Evolutionary conservation across 2,329 filamentous ascomycete genomes (phyloP), one percentile per base, ranked within the genome.

Genomic region (Aspergillus carbonarius): DNA sequence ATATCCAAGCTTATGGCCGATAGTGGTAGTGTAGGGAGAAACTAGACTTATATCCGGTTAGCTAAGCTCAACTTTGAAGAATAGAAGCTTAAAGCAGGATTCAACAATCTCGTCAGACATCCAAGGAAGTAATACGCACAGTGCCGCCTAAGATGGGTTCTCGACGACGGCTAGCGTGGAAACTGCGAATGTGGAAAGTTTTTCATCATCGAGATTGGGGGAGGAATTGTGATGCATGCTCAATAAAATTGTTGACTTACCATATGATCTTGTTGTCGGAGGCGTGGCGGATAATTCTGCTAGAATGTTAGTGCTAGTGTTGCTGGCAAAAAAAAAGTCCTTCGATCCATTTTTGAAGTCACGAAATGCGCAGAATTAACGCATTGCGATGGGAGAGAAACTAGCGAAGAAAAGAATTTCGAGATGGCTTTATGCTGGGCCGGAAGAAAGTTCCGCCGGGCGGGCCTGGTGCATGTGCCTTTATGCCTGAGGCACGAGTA

Each of bases 121-220:
- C 72, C 72, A 74, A 74, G 72, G 72, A 74, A 74, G 72, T 69
- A 66, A 64, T 69, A 66, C 72, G 71, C 70, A 66, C 72, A 74
- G 57, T 59, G 68, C 66, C 68, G 68, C 68, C 71, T 48, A 13
- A 60, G 62, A 70, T 71, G 66, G 71, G 71, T 73, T 72, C 68
- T 70, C 57, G 68, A 57, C 70, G 70, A 72, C 68, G 70, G 62
- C 72, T 73, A 72, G 70, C 71, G 72, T 74, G 72, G 70, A 74
- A 74, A 73, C 72, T 74, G 72, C 74, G 74, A 76, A 76, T 76
- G 73, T 75, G 72, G 72, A 74, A 70, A 66, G 59, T 27, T 72
- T 76, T 76, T 76, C 74, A 76, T 76, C 74, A 75, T 76, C 44
- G 44, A 48, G 44, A 48, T 48, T 17, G 44, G 44, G 40, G 44